Base-by-base conservation (phyloP, 495 filamentous ascomycete genomes). In the Penicillium arizonense region DNA sequence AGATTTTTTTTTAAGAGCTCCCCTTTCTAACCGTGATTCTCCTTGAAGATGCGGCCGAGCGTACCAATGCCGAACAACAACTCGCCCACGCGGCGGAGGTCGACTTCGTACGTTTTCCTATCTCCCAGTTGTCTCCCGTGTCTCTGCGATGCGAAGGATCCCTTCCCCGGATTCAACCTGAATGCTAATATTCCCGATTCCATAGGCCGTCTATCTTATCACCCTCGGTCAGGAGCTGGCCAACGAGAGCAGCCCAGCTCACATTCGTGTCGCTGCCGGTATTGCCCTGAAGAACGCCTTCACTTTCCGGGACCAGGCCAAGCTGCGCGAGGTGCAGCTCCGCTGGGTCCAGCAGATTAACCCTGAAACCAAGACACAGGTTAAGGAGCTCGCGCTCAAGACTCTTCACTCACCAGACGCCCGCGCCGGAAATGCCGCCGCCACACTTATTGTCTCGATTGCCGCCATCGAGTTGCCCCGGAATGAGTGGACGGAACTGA, bases 231-330 rank as follows among this genome's bases (percentile, higher is more conserved):
- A 89, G 73, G 90, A 94, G 69, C 84, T 98, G 57, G 92, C 92
- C 60, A 96, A 96, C 75, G 95, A 97, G 58, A 80, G 82, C 50
- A 83, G 87, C 58, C 81, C 89, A 55, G 76, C 88, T 39, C 87
- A 88, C 70, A 90, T 96, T 61, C 86, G 94, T 79, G 85, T 86
- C 48, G 92, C 94, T 50, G 94, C 94, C 51, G 94, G 91, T 87
- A 83, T 98, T 59, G 91, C 93, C 42, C 74, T 98, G 63, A 98
- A 98, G 77, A 98, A 98, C 77, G 84, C 94, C 61, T 96, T 98
- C 72, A 88, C 88, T 44, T 88, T 92, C 54, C 89, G 93, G 75
- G 95, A 98, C 70, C 85, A 84, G 63, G 76, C 86, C 59, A 87
- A 89, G 60, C 83, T 96, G 77, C 84, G 85, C 50, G 87, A 92